Conservation (phyloP, 495 filamentous ascomycete genomes). For the Poronia punctata region DNA sequence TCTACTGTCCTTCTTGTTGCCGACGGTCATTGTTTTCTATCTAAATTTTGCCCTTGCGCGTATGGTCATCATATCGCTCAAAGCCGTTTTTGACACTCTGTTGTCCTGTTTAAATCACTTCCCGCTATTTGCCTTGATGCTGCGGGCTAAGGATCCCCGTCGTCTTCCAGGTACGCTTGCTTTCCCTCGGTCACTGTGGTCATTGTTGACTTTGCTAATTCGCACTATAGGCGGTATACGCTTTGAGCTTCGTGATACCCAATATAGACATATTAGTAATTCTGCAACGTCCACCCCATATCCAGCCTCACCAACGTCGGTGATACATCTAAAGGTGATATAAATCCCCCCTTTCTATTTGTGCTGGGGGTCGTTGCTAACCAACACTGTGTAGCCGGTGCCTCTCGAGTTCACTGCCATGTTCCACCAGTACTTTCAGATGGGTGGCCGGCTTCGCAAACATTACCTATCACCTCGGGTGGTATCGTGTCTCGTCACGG, state of each 20-base stretch:
- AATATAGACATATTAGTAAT: conserved; percentile 37
- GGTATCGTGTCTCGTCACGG: conserved; percentile 78
- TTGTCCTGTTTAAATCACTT: conserved; percentile 97
- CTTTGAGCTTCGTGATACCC: conserved; percentile 81
- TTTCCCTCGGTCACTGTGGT: conserved; percentile 1
- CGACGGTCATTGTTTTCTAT: conserved; percentile 94
- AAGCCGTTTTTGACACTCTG: conserved; percentile 81
- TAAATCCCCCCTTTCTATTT: background rate
- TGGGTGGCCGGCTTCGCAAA: conserved; percentile 83
- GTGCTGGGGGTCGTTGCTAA: background rate
- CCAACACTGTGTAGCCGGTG: conserved; percentile 55
- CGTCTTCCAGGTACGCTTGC: conserved; percentile 65
- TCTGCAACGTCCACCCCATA: conserved; percentile 11
- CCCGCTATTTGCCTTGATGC: conserved; percentile 93
- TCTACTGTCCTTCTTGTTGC: conserved; percentile 87
- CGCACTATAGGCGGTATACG: conserved; percentile 67
- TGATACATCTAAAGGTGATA: conserved; percentile 81
- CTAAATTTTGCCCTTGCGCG: conserved; percentile 89
- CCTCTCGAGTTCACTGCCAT: conserved; percentile 84
- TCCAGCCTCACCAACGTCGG: conserved; percentile 50
- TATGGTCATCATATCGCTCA: conserved; percentile 89
- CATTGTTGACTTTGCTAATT: conserved; percentile 4
- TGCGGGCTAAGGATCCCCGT: conserved; percentile 86
- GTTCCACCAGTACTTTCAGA: conserved; percentile 96
- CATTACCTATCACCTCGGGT: conserved; percentile 90